A percentile compares a stretch with the other conserved stretches of the same genome.
Evolutionary conservation across 116 monocot genomes (phyloP).

Genomic region (Papilionanthe hybrid): DNA sequence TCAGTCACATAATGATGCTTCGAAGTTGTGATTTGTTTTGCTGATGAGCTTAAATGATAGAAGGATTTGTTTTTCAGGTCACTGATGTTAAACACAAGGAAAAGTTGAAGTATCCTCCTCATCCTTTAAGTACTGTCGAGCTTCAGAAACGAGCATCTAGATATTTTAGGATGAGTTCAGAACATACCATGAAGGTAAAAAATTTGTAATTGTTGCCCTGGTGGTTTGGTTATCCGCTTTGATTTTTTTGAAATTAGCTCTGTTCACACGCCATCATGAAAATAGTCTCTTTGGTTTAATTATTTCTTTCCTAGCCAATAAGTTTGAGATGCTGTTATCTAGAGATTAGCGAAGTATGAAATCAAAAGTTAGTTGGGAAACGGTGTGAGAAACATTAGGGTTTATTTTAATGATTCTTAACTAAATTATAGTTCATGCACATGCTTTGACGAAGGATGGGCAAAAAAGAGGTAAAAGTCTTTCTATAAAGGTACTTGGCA

Average conservation of each 20-base stretch:
- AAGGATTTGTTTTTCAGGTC: conserved; percentile 38
- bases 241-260: not conserved
- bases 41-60: not conserved
- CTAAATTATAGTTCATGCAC: not conserved
- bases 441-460: no score
- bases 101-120: conserved; percentile 90
- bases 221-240: not conserved
- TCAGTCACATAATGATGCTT: conserved; percentile 23
- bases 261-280: not conserved
- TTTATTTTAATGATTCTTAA: not conserved
- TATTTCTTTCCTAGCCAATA: not conserved
- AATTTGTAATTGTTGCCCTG: not conserved
- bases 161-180: conserved; percentile 95
- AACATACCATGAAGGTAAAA: conserved; percentile 89
- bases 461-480: no score
- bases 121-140: conserved; percentile 84
- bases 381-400: no score
- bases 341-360: not conserved
- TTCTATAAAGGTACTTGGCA: no score
- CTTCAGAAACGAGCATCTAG: conserved; percentile 96
- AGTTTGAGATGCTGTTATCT: not conserved
- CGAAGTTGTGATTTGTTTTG: conserved; percentile 7
- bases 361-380: not conserved
- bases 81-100: conserved; percentile 67
- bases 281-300: not conserved